Percentiles rank a stretch among this genome's conserved stretches.
phyloP scores from a whole-genome alignment of 352 stramenopile genomes.

The Phytophthora citrophthora region DNA sequence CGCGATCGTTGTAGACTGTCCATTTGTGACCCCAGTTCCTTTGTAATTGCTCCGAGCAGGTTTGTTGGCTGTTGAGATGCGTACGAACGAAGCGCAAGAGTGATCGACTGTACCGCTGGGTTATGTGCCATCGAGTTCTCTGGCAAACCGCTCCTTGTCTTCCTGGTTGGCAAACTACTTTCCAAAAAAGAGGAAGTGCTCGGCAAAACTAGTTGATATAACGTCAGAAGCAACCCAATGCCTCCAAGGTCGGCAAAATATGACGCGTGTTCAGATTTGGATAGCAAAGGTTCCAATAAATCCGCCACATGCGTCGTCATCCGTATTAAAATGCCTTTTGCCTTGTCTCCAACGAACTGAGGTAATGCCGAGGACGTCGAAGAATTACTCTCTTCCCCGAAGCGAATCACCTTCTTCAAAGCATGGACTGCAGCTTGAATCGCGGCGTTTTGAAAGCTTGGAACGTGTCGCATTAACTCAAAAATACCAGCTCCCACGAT shows the following conservation, averaged over 20 bases:
- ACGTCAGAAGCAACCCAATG: constrained; percentile 85
- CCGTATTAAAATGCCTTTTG: constrained; percentile 51
- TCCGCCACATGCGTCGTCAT: constrained; percentile 90
- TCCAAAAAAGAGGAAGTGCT: constrained; percentile 82
- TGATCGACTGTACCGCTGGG: constrained; percentile 89
- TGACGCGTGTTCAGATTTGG: constrained; percentile 93
- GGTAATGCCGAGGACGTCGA: constrained; percentile 4
- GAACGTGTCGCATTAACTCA: constrained; percentile 96
- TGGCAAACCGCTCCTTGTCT: constrained; percentile 4
- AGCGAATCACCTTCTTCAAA: constrained; percentile 91
- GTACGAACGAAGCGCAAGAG: constrained; percentile 88
- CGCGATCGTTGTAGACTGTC: constrained; percentile 48
- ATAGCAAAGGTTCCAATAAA: constrained; percentile 94
- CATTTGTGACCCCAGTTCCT: constrained; percentile 65
- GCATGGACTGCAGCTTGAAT: constrained; percentile 91
- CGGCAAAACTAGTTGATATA: constrained; percentile 92
- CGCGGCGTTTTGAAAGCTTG: constrained; percentile 82
- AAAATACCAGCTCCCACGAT: constrained; percentile 95
- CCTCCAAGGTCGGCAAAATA: constrained; percentile 93
- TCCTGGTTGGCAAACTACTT: constrained; percentile 43
- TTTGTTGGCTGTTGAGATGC: constrained; percentile 87
- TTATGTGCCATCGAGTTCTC: constrained; percentile 74
- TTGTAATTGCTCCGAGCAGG: constrained; percentile 73
- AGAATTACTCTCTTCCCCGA: constrained; percentile 61
- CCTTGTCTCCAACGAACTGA: constrained; percentile 27